Conservation (phyloP, 148 eudicot species). For the Camellia sinensis region DNA sequence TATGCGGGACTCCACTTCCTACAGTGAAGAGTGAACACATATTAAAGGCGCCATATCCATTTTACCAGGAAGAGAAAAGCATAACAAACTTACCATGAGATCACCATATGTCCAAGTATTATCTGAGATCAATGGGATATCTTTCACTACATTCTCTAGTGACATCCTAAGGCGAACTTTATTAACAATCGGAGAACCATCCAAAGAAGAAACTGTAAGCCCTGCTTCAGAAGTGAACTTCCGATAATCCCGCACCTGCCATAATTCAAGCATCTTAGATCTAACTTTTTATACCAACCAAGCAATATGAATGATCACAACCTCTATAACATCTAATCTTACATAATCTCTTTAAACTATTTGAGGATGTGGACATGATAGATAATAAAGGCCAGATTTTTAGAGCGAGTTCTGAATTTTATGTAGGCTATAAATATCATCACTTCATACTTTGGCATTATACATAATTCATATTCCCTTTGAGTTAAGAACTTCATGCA, state of each 20-base stretch:
- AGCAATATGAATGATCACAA: background rate
- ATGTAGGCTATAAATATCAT: background rate
- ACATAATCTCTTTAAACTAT: background rate
- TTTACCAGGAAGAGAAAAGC: background rate
- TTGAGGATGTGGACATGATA: background rate
- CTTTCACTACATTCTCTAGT: conserved; percentile 89
- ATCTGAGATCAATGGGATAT: conserved; percentile 78
- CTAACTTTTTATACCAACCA: background rate
- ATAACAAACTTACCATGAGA: conserved; percentile 67
- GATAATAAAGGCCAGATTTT: background rate
- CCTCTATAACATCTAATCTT: background rate
- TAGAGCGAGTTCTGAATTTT: background rate
- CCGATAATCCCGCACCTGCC: conserved; percentile 87
- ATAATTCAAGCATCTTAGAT: conserved; percentile 11
- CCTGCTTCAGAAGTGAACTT: conserved; percentile 54
- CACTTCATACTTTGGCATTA: background rate
- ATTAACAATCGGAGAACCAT: conserved; percentile 43
- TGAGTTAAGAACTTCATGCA: background rate
- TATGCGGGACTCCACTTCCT: conserved; percentile 97
- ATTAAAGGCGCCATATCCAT: background rate
- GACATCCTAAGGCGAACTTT: conserved; percentile 86
- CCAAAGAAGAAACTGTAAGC: conserved; percentile 36
- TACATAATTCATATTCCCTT: background rate
- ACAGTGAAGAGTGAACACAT: conserved; percentile 18
- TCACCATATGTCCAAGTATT: conserved; percentile 94